phyloP scores from a whole-genome alignment of 1,284 basidiomycete species.

The Tetrapyrgos nigripes region DNA sequence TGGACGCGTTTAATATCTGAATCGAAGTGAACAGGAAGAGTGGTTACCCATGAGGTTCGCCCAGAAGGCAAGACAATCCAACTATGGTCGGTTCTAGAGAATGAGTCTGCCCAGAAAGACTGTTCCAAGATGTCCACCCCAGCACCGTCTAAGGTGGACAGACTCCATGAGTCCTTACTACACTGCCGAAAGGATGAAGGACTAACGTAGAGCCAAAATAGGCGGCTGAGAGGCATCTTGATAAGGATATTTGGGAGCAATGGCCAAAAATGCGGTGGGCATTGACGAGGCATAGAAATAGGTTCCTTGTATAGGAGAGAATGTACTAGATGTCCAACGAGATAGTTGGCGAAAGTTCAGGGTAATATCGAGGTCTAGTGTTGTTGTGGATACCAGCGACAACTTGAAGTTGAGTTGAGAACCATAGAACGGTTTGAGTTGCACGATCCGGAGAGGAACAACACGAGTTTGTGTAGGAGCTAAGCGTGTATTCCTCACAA shows the following conservation, averaged over 20 bases:
- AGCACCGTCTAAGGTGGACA: conserved; percentile 69
- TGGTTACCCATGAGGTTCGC: conserved; percentile 72
- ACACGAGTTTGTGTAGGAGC: conserved; percentile 67
- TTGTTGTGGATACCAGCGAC: conserved; percentile 32
- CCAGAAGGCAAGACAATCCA: conserved; percentile 82
- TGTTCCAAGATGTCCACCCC: conserved; percentile 70
- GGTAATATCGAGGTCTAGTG: conserved; percentile 16
- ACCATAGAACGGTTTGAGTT: conserved; percentile 38
- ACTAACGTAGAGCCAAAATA: conserved; percentile 76
- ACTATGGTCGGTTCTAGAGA: conserved; percentile 60
- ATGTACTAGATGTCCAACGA: conserved; percentile 41
- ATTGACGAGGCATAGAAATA: conserved; percentile 63
- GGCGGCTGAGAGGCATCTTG: conserved; percentile 44
- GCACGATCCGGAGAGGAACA: conserved; percentile 55
- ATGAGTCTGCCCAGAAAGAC: conserved; percentile 62
- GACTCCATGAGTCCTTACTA: conserved; percentile 2
- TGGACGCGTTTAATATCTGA: neutral
- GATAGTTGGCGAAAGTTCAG: conserved; percentile 52
- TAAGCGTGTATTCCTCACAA: conserved; percentile 48
- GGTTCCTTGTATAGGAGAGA: conserved; percentile 54
- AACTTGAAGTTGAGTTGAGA: conserved; percentile 46
- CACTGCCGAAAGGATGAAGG: neutral
- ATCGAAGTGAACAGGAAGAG: neutral
- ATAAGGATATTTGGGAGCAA: conserved; percentile 52
- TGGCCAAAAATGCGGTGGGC: conserved; percentile 62